Conservation (phyloP, 805 yeast species). For the Candida tallmaniae region DNA sequence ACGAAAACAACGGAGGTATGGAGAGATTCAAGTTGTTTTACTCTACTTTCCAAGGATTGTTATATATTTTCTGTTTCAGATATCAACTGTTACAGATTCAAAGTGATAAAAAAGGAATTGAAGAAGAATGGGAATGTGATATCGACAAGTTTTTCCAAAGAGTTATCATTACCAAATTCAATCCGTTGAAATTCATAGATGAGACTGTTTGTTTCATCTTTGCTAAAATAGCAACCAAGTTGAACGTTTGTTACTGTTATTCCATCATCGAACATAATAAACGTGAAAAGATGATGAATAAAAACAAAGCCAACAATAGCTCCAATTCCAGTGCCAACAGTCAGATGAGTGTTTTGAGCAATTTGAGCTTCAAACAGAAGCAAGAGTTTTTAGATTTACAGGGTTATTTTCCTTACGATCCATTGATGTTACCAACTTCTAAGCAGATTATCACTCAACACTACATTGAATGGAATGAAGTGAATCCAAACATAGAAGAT, state of each 20-base stretch:
- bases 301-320: slow-evolving; percentile 15
- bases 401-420: slow-evolving; percentile 97
- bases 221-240: slow-evolving; percentile 86
- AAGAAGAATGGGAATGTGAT: slow-evolving; percentile 68
- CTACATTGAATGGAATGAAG: slow-evolving; percentile 69
- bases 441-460: slow-evolving; percentile 49
- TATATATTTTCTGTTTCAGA: slow-evolving; percentile 90
- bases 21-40: slow-evolving; percentile 86
- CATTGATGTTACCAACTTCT: slow-evolving; percentile 65
- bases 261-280: slow-evolving; percentile 89
- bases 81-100: slow-evolving; percentile 45
- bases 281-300: slow-evolving; percentile 55
- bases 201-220: slow-evolving; percentile 91
- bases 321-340: slow-evolving; percentile 11
- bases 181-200: slow-evolving; percentile 89
- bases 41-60: slow-evolving; percentile 83
- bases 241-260: slow-evolving; percentile 88
- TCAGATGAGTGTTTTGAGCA: slow-evolving; percentile 20
- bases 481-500: slow-evolving; percentile 50
- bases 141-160: slow-evolving; percentile 85
- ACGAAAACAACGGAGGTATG: slow-evolving; percentile 57
- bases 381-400: slow-evolving; percentile 87
- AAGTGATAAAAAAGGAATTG: slow-evolving; percentile 1
- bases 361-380: slow-evolving; percentile 48
- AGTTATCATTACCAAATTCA: slow-evolving; percentile 80